Percentiles rank a stretch among this genome's conserved stretches.
phyloP scores from a whole-genome alignment of 106 monocot species.

The Acorus calamus region DNA sequence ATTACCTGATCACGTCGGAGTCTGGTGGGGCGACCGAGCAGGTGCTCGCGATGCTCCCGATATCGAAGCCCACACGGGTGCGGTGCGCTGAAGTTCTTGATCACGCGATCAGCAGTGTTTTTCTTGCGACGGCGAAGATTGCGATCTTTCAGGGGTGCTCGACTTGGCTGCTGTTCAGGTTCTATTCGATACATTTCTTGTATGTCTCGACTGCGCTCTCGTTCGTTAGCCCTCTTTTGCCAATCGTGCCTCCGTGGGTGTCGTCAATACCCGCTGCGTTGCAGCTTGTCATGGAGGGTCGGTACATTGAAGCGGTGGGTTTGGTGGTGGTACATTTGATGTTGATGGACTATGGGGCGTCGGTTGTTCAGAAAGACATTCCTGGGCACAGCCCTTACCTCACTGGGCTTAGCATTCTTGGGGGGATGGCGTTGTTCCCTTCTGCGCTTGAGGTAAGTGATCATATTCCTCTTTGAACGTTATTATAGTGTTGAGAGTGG shows the following conservation, averaged over 20 bases:
- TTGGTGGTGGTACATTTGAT: slow-evolving; percentile 33
- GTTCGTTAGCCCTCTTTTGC: slow-evolving; percentile 37
- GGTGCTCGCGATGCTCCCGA: slow-evolving; percentile 41
- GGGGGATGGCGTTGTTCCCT: slow-evolving; percentile 53
- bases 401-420: slow-evolving; percentile 65
- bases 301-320: slow-evolving; percentile 27
- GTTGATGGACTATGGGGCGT: slow-evolving; percentile 55
- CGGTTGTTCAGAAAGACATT: slow-evolving; percentile 53
- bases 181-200: slow-evolving; percentile 53
- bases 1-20: slow-evolving; percentile 53
- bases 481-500: background rate
- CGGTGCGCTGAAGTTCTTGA: slow-evolving; percentile 50
- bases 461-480: background rate
- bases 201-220: slow-evolving; percentile 48
- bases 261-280: slow-evolving; percentile 42
- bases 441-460: slow-evolving; percentile 54
- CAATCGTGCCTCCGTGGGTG: slow-evolving; percentile 43
- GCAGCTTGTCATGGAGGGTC: slow-evolving; percentile 46
- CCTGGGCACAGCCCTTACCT: slow-evolving; percentile 56
- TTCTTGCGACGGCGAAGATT: slow-evolving; percentile 55
- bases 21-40: slow-evolving; percentile 58
- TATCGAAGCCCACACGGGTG: slow-evolving; percentile 26
- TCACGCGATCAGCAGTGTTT: slow-evolving; percentile 51
- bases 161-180: slow-evolving; percentile 54
- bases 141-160: slow-evolving; percentile 51